Base-by-base conservation (phyloP, 2,329 filamentous ascomycete genomes). In the Microdochium paspali region DNA sequence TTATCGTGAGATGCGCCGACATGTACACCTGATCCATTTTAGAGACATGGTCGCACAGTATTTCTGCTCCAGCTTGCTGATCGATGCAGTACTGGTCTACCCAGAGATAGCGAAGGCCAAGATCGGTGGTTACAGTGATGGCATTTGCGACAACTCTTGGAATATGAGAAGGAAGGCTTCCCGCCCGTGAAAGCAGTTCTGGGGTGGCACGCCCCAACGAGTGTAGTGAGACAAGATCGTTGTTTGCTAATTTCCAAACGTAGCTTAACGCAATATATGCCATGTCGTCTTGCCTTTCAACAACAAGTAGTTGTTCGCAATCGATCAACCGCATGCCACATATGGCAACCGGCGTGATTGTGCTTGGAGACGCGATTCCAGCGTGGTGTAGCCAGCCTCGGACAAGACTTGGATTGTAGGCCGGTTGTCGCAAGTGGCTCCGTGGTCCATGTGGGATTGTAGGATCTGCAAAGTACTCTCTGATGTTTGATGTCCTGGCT, bases 1-100 rank as follows among this genome's bases (percentile, higher is more conserved):
- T 46, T n/a, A 51, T 47, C 2, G 49, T 49, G 4, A 46, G 2
- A 10, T 20, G 3, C 12, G 49, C 49, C 10, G 24, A 35, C 23
- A 28, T 30, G 32, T 49, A 51, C 12, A 51, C 24, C 24, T 46
- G 42, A 26, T 51, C 47, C 49, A 51, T 51, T 23, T 47, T 46
- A 10, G 47, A 49, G 10, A 51, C 15, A 10, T 46, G 44, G 2
- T 51, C 24, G 3, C 9, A 24, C 3, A 44, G 31, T 4, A 46
- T 15, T 9, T 46, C 43, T 12, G 20, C 18, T 4, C 2, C 2
- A 9, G 43, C 45, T 2, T 40, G 21, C 20, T 50, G 49, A 18
- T 50, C 46, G 25, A 50, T 50, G 9, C 49, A 50, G 21, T 43
- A 46, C 21, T 46, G 46, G 20, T 50, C 49, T 13, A 48, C 46